phyloP scores from a whole-genome alignment of 2,329 filamentous ascomycete genomes.

The Chaetothyriales sp. region DNA sequence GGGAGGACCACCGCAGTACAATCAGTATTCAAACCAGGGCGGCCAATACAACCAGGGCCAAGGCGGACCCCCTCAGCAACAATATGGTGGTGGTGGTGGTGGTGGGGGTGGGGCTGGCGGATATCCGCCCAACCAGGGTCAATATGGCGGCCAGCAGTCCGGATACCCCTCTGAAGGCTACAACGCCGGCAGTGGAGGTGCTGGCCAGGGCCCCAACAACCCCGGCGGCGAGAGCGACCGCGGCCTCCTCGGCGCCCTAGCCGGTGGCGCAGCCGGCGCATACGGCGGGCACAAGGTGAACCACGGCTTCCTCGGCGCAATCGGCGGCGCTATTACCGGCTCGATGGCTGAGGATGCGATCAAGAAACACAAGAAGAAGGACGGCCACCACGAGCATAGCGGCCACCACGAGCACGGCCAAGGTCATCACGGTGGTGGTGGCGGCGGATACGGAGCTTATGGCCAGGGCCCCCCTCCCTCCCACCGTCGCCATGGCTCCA shows the following conservation, averaged over 20 bases:
- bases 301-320: constrained; percentile 33
- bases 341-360: constrained; percentile 31
- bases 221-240: constrained; percentile 23
- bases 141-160: neutral
- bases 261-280: constrained; percentile 32
- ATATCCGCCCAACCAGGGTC: constrained; percentile 4
- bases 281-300: constrained; percentile 31
- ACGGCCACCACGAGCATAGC: too few species aligned
- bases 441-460: neutral
- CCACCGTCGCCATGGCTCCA: constrained; percentile 9
- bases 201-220: constrained; percentile 27
- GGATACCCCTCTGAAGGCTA: neutral
- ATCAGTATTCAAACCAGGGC: constrained; percentile 1
- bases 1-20: constrained; percentile 4
- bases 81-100: constrained; percentile 5
- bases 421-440: neutral
- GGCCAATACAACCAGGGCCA: constrained; percentile 6
- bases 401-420: neutral
- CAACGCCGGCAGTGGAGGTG: constrained; percentile 14
- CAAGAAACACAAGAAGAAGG: constrained; percentile 22
- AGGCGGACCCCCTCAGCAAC: constrained; percentile 2
- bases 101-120: constrained; percentile 2
- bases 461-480: constrained; percentile 3
- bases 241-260: constrained; percentile 32
- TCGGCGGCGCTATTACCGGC: constrained; percentile 34